Base-by-base conservation (phyloP, 306 rosid genomes). In the Gillenia trifoliata region DNA sequence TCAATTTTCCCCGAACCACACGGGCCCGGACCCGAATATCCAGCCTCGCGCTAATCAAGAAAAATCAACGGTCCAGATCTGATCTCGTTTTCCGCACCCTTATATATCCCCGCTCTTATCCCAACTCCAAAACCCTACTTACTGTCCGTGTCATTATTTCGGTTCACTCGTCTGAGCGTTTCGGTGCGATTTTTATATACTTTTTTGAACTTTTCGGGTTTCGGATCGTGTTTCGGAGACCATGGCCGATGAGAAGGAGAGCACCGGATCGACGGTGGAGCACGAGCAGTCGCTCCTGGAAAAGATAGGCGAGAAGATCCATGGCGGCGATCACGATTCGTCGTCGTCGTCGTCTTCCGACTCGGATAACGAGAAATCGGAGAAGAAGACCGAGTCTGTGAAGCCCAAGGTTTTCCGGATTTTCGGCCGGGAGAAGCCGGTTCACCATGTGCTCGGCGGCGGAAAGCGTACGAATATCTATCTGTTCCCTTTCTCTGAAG, bases 361-460 rank as follows among this genome's bases (percentile, higher is more conserved):
- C 31, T 75, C 82, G 22, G 84, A 79, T 23, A 45, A 81, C n/a
- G 90, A 77, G 61, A 86, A 85, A 68, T 77, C 84, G 9, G 82
- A 61, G 0, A 22, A 61, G 0, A 22, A 85, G 7, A 68, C 81
- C 4, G 79, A 84, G 0, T 45, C 91, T 0, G 40, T 73, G 7
- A 86, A 88, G 89, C 73, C 82, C 22, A 86, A 91, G 81, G 76
- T 88, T 25, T 90, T 50, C 83, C 89, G 97, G 26, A 84, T 94
- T 34, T 91, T 94, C 61, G 97, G 97, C 5, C 74, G 96, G 63
- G 96, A 92, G 77, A 86, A 30, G 56, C 96, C 97, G 0, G 89
- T 90, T 38, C 96, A 92, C 73, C 80, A 88, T 38, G 86, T 92
- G 67, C 72, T 94, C 28, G 96, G 97, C 63, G 99, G 97, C 4